A percentile compares a stretch with the other conserved stretches of the same genome.
Conservation (phyloP, 2,329 filamentous ascomycete species). For the Tolypocladium endophyticum region DNA sequence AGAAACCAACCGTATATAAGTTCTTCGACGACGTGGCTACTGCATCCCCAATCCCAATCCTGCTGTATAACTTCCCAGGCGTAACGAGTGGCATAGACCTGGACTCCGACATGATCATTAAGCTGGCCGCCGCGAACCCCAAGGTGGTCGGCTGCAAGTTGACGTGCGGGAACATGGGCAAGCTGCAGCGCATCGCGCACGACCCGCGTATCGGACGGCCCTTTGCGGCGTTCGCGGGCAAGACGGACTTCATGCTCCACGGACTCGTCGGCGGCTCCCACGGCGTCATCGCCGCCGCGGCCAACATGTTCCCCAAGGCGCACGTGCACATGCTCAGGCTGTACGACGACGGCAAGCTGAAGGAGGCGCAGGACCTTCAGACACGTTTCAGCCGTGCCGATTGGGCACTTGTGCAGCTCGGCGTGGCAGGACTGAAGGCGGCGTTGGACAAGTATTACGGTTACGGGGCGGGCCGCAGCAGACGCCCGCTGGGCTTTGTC, state of each 20-base stretch:
- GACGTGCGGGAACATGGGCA: slow-evolving; percentile 56
- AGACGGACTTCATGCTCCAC: slow-evolving; percentile 31
- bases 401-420: slow-evolving; percentile 17
- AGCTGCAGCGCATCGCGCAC: slow-evolving; percentile 40
- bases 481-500: slow-evolving; percentile 13
- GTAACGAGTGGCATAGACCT: slow-evolving; percentile 51
- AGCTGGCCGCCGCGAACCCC: slow-evolving; percentile 35
- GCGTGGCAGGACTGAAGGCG: slow-evolving; percentile 17
- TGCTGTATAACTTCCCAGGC: slow-evolving; percentile 58
- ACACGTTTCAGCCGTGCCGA: slow-evolving; percentile 17
- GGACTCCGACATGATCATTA: slow-evolving; percentile 46
- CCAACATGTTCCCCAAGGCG: slow-evolving; percentile 27
- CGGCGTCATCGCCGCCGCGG: slow-evolving; percentile 29
- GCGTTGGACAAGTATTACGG: slow-evolving; percentile 3
- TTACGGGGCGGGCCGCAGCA: slow-evolving; percentile 10
- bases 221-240: slow-evolving; percentile 26
- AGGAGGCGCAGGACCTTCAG: slow-evolving; percentile 25
- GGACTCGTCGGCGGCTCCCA: slow-evolving; percentile 27
- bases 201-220: slow-evolving; percentile 17
- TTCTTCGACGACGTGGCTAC: slow-evolving; percentile 53
- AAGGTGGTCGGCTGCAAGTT: slow-evolving; percentile 57
- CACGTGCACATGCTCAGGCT: slow-evolving; percentile 23
- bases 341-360: slow-evolving; percentile 19
- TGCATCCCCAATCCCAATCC: slow-evolving; percentile 46
- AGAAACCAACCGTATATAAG: slow-evolving; percentile 1